Base-by-base conservation (phyloP, 768 basidiomycete species). In the Guyanaporus albipodus region DNA sequence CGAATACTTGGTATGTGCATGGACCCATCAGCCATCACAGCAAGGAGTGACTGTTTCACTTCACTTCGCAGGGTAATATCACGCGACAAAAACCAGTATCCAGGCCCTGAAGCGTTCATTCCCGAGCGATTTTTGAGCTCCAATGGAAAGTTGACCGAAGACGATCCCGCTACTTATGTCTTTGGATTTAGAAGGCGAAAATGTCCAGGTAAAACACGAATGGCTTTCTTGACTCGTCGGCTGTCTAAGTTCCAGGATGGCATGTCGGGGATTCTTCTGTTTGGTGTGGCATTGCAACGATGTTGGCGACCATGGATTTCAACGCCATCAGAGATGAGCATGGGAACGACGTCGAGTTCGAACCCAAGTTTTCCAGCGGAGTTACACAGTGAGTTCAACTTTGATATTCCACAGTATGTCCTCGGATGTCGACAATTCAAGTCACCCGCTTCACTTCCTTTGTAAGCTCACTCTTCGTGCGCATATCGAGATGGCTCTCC, bases 1-100 rank as follows among this genome's bases (percentile, higher is more conserved):
- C 19, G 12, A 54, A 54, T 17, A 6, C 28, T 11, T 54, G 53
- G 53, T 54, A 42, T 15, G 50, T 11, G 7, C 38, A 17, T 31
- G 6, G 4, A 15, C 31, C 11, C 6, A 31, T 31, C 6, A 15
- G 14, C n/a, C n/a, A 6, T 31, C 4, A 7, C n/a, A 15, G 14
- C 15, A n/a, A n/a, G 14, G 15, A 31, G 14, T 32, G 6, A 6
- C 7, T 3, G 18, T 5, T 6, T 17, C 8, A 33, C 18, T 33
- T 2, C 10, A 8, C 5, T 17, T 2, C 32, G 18, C n/a, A n/a
- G 17, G 32, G 32, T 17, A 18, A 33, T 32, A n/a, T 32, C 31
- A 8, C 31, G 31, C 15, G 31, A 32, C 31, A n/a, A 32, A 32
- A 26, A n/a, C 11, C 37, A 24, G 1, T 38, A 38, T 17, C 24